Conservation (phyloP, 1,139 yeast genomes). For the Pichia sp. region DNA sequence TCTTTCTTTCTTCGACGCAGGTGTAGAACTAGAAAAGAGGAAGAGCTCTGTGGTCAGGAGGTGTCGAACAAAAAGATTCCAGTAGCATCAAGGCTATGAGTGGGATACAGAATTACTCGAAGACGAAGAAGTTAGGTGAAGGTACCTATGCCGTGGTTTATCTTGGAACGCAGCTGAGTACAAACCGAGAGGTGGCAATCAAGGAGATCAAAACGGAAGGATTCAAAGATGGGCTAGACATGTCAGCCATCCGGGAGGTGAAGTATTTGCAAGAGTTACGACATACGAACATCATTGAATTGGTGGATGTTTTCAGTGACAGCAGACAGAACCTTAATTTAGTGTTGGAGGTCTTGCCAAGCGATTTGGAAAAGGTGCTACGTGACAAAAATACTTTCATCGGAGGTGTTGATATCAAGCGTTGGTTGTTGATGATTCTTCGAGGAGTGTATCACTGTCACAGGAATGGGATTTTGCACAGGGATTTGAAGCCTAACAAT, state of each 20-base stretch:
- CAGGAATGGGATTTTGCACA: conserved; percentile 79
- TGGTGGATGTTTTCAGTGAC: conserved; percentile 79
- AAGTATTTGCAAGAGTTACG: conserved; percentile 83
- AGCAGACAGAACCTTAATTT: conserved; percentile 63
- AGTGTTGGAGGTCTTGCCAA: conserved; percentile 86
- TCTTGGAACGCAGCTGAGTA: conserved; percentile 61
- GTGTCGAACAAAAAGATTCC: neutral
- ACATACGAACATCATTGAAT: conserved; percentile 80
- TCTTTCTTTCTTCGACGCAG: neutral
- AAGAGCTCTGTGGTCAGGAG: too few species aligned
- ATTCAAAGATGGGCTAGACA: conserved; percentile 93
- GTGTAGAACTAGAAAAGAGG: neutral
- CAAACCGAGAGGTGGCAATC: conserved; percentile 71
- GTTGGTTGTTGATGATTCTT: conserved; percentile 91
- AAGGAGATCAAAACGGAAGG: conserved; percentile 94
- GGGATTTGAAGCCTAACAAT: conserved; percentile 84
- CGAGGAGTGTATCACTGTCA: conserved; percentile 96
- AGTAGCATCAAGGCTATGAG: neutral
- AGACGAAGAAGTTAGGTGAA: conserved; percentile 89
- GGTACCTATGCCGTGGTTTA: conserved; percentile 99
- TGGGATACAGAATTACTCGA: conserved; percentile 24
- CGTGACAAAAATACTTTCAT: conserved; percentile 75
- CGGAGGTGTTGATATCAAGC: conserved; percentile 81
- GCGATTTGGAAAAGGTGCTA: conserved; percentile 85
- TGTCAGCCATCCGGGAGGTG: conserved; percentile 95